Conservation (phyloP, 2,329 filamentous ascomycete species). For the Parasarocladium wereldwijsianum region DNA sequence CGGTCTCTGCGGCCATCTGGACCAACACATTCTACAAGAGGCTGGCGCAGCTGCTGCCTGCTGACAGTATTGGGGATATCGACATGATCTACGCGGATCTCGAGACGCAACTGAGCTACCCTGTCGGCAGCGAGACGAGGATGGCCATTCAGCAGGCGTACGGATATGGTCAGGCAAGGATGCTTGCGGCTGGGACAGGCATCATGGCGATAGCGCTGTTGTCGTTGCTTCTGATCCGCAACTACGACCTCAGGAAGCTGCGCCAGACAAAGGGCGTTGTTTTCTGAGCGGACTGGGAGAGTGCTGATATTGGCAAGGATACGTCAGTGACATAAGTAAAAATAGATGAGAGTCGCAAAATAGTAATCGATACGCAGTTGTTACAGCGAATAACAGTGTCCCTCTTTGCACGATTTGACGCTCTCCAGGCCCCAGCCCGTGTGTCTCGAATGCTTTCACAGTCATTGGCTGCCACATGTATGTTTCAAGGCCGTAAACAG, state of each 20-base stretch:
- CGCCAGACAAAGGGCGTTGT: conserved; percentile 25
- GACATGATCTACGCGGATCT: conserved; percentile 38
- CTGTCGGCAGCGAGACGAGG: conserved; percentile 24
- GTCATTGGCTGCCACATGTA: too few relatives aligned
- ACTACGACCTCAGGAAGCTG: conserved; percentile 31
- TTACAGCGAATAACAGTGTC: too few relatives aligned
- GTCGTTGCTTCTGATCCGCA: conserved; percentile 27
- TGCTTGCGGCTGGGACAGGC: conserved; percentile 20
- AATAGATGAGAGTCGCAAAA: too few relatives aligned
- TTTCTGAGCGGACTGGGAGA: too few relatives aligned
- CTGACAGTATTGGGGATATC: conserved; percentile 16
- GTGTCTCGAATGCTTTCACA: too few relatives aligned
- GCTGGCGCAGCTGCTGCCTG: conserved; percentile 33
- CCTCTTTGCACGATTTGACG: too few relatives aligned
- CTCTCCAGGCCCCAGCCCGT: too few relatives aligned
- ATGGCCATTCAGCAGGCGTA: conserved; percentile 42
- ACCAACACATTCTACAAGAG: conserved; percentile 17
- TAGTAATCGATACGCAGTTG: too few relatives aligned
- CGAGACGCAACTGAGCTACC: conserved; percentile 31
- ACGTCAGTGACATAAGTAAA: too few relatives aligned
- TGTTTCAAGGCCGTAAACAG: too few relatives aligned
- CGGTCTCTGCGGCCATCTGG: conserved; percentile 11
- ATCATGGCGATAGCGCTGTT: conserved; percentile 16
- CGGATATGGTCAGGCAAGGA: conserved; percentile 28
- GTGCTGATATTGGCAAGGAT: too few relatives aligned